Evolutionary conservation across 371 early-diverging fungal genomes (phyloP).

Genomic region (Syncephalastrum contaminatum): DNA sequence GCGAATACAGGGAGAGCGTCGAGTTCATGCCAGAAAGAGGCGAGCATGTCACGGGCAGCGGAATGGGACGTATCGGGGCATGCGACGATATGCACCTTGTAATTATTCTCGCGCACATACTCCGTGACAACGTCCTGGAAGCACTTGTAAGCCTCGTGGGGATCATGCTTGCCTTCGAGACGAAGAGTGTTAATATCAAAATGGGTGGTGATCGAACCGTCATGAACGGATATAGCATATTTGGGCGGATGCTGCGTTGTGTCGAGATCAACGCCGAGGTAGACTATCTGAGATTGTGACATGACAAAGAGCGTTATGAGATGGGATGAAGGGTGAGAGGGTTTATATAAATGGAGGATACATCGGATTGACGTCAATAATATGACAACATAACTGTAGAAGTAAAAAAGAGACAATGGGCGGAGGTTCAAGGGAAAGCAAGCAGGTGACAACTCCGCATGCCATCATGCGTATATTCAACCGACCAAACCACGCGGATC

Average conservation of each 20-base stretch:
- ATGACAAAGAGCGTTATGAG: slow-evolving; percentile 6
- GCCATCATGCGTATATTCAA: no score
- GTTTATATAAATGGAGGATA: no score
- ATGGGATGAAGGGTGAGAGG: not conserved
- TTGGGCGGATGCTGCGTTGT: slow-evolving; percentile 23
- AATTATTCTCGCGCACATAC: slow-evolving; percentile 48
- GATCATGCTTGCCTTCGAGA: slow-evolving; percentile 15
- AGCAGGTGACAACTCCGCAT: not conserved
- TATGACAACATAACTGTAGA: not conserved
- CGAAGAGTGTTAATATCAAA: slow-evolving; percentile 31
- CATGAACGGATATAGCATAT: slow-evolving; percentile 55
- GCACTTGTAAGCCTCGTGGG: slow-evolving; percentile 23
- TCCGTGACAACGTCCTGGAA: slow-evolving; percentile 37
- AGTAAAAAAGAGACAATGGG: not conserved
- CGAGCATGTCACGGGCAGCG: slow-evolving; percentile 22
- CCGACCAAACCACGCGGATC: no score
- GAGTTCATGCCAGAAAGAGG: slow-evolving; percentile 68
- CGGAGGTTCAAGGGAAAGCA: no score
- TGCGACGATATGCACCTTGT: slow-evolving; percentile 56
- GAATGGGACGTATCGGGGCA: slow-evolving; percentile 20
- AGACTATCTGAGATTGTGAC: slow-evolving; percentile 50
- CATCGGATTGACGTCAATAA: no score
- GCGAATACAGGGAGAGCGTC: slow-evolving; percentile 73
- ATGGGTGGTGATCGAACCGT: slow-evolving; percentile 55
- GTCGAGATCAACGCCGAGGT: slow-evolving; percentile 61